Evolutionary conservation across 2,329 filamentous ascomycete species (phyloP).

Genomic region (Claviceps digitariae): DNA sequence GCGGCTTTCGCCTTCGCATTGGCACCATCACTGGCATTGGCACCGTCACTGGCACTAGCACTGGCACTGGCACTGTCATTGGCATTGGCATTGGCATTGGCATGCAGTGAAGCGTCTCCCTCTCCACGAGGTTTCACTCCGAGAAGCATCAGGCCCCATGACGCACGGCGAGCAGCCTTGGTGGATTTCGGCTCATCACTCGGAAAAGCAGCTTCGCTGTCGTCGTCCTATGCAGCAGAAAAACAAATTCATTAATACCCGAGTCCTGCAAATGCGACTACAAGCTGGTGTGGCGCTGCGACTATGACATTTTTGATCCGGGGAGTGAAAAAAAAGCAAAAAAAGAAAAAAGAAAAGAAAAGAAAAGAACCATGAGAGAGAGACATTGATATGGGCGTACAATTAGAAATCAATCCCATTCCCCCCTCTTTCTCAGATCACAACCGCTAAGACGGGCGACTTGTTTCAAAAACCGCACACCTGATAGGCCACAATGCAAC

Average conservation of each 20-base stretch:
- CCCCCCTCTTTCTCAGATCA: slow-evolving; percentile 20
- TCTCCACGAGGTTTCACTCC: slow-evolving; percentile 19
- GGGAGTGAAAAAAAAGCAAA: not conserved
- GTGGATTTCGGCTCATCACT: slow-evolving; percentile 23
- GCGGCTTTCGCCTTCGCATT: not conserved
- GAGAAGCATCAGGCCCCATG: slow-evolving; percentile 30
- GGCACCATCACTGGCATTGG: not conserved
- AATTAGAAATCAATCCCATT: slow-evolving; percentile 30
- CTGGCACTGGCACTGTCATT: not conserved
- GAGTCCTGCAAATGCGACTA: slow-evolving; percentile 13
- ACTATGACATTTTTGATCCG: not conserved
- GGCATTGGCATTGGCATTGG: not conserved
- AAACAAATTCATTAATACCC: slow-evolving; percentile 21
- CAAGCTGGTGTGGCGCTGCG: slow-evolving; percentile 10
- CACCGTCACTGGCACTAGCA: not conserved
- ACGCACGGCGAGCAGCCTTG: slow-evolving; percentile 28
- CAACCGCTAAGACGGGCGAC: slow-evolving; percentile 6
- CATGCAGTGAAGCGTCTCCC: slow-evolving; percentile 9
- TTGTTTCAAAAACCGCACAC: not conserved
- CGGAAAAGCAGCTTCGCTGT: slow-evolving; percentile 19
- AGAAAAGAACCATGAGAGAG: not conserved
- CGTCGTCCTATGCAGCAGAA: slow-evolving; percentile 15
- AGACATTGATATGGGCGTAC: slow-evolving; percentile 12
- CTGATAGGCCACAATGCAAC: not conserved
- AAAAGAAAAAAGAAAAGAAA: not conserved